Evolutionary conservation across 495 filamentous ascomycete species (phyloP).

Genomic region (Tuber calosporum): DNA sequence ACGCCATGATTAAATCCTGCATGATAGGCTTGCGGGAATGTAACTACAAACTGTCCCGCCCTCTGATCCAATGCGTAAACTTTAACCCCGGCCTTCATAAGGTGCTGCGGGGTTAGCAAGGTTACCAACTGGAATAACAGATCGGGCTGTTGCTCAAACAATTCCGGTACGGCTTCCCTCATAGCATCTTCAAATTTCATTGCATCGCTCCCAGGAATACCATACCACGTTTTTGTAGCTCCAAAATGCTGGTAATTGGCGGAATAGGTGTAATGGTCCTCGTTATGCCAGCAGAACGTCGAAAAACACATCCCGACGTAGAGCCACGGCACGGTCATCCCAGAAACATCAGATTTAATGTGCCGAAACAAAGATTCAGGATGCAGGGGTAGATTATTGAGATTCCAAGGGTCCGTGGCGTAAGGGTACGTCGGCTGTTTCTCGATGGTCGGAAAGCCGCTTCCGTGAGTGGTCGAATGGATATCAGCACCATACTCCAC

Average conservation of each 20-base stretch:
- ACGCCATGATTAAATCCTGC: slow-evolving; percentile 83
- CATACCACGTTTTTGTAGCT: slow-evolving; percentile 98
- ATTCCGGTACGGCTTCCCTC: slow-evolving; percentile 86
- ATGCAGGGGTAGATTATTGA: slow-evolving; percentile 87
- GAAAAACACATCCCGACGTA: slow-evolving; percentile 99
- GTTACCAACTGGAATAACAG: slow-evolving; percentile 96
- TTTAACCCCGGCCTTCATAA: slow-evolving; percentile 88
- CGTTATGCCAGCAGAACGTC: slow-evolving; percentile 98
- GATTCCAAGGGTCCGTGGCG: slow-evolving; percentile 86
- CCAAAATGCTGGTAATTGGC: slow-evolving; percentile 99
- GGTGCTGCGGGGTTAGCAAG: slow-evolving; percentile 81
- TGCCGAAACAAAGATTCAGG: slow-evolving; percentile 89
- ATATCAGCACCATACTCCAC: slow-evolving; percentile 99
- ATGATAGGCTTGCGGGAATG: slow-evolving; percentile 86
- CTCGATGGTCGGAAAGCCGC: slow-evolving; percentile 93
- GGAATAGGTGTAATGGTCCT: slow-evolving; percentile 97
- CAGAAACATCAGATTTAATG: slow-evolving; percentile 98
- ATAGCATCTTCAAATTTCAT: slow-evolving; percentile 93
- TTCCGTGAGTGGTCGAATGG: slow-evolving; percentile 95
- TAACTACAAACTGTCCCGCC: slow-evolving; percentile 93
- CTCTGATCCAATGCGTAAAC: slow-evolving; percentile 91
- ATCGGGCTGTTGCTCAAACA: slow-evolving; percentile 96
- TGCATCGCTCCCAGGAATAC: slow-evolving; percentile 87
- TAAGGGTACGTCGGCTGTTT: slow-evolving; percentile 79
- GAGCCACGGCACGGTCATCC: slow-evolving; percentile 98